Base-by-base conservation (phyloP, 306 rosid species). In the Castanopsis chinensis region DNA sequence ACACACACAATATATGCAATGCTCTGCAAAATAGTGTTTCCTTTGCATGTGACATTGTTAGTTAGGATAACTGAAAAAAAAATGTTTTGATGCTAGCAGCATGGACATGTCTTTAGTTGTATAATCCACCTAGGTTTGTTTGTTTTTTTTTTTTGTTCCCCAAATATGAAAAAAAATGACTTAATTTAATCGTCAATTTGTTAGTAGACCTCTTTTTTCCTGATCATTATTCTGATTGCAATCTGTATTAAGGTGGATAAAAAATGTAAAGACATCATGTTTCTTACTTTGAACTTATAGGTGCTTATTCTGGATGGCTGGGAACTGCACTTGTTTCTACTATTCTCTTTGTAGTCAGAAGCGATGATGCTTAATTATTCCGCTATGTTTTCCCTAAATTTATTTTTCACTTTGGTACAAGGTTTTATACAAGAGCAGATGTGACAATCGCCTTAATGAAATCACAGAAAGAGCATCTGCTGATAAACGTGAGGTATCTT, bases 361-460 rank as follows among this genome's bases (percentile, higher is more conserved):
- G 43, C 58, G 55, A 63, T 67, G 60, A 78, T 67, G 51, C n/a
- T 19, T 49, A 15, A 32, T 35, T 9, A 17, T 52, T 51, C 58
- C 54, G 11, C 35, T 25, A 13, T 51, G 19, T 69, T 43, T 77
- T 72, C 25, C 63, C 43, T 82, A 76, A 80, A 41, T 71, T 71
- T 57, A 57, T 45, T 83, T 76, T 30, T 35, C 58, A 79, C 56
- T 70, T 74, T 69, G 77, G 61, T 82, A 19, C 76, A 87, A 96
- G 99, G 92, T 96, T 78, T 86, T 96, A 70, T 93, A 93, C 91
- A 96, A 96, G 88, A 96, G 99, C 86, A 91, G 98, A 87, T 96
- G 99, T 83, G 99, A 93, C 90, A 93, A 90, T 73, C 91, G 96
- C 65, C 87, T 96, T 61, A 96, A 96, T 58, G 99, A 96, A 94